These are phyloP conservation scores for Mortierella polycephala DNA, from an alignment of 371 early-diverging fungal species.

Conservation along the genomic window DNA sequence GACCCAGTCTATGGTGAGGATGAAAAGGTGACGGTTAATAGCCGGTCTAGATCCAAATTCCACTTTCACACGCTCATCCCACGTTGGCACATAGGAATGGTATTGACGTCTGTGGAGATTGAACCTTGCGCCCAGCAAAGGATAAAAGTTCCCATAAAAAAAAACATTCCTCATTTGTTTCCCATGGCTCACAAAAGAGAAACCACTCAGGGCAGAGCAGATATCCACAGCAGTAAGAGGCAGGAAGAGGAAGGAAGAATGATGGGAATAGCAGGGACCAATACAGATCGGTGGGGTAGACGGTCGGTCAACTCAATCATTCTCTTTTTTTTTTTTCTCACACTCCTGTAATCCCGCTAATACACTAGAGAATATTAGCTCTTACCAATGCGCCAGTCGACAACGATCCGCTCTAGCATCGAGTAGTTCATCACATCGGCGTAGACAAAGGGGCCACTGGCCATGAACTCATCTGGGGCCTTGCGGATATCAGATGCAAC, in stretches of 20 bases:
- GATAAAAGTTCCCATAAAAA: not conserved
- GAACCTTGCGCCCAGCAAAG: not conserved
- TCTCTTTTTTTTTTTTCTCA: not conserved
- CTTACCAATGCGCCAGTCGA: constrained; percentile 62
- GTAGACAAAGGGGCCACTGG: constrained; percentile 66
- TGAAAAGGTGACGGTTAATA: not conserved
- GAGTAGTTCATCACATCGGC: constrained; percentile 67
- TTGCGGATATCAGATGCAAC: constrained; percentile 69
- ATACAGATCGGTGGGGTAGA: not conserved
- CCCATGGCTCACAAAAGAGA: no score
- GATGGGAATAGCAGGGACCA: no score
- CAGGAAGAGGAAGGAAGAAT: no score
- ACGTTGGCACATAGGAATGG: no score
- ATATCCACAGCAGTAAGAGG: no score
- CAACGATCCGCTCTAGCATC: constrained; percentile 65
- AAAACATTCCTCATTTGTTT: not conserved
- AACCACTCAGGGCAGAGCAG: no score
- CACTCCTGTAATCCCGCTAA: not conserved
- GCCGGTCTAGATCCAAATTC: no score
- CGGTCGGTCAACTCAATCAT: not conserved
- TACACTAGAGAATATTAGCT: not conserved
- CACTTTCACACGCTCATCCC: no score
- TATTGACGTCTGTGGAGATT: constrained; percentile 18
- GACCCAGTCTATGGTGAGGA: constrained; percentile 58
- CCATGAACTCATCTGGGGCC: constrained; percentile 56